A percentile compares a stretch with the other conserved stretches of the same genome.
These are phyloP conservation scores for Teratosphaeria destructans DNA, from an alignment of 2,329 filamentous ascomycete genomes.

Conservation along the genomic window DNA sequence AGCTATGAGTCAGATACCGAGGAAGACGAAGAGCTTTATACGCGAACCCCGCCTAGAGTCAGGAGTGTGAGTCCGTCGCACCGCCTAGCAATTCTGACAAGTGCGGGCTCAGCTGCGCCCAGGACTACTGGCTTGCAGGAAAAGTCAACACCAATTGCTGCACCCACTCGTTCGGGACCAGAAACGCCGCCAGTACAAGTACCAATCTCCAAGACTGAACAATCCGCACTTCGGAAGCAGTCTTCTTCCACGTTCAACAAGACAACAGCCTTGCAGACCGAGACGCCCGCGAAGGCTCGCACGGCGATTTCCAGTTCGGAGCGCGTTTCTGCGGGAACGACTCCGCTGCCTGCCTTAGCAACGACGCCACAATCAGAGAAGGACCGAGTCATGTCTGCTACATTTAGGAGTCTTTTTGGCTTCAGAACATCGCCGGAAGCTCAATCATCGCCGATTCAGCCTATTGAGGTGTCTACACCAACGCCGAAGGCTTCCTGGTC, in stretches of 20 bases:
- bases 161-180: neutral
- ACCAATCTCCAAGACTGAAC: neutral
- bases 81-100: neutral
- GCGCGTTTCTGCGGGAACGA: slow-evolving; percentile 6
- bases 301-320: slow-evolving; percentile 4
- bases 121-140: neutral
- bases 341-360: slow-evolving; percentile 1
- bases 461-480: neutral
- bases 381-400: slow-evolving; percentile 20
- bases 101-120: neutral
- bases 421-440: slow-evolving; percentile 14
- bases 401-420: slow-evolving; percentile 22
- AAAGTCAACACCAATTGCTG: neutral
- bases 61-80: neutral
- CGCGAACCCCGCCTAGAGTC: neutral
- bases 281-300: slow-evolving; percentile 4
- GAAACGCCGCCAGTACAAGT: neutral
- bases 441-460: neutral
- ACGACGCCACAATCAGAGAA: slow-evolving; percentile 19
- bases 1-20: neutral
- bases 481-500: neutral
- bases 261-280: neutral
- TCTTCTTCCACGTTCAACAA: neutral
- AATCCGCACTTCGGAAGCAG: neutral
- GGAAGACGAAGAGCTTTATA: neutral